Base-by-base conservation (phyloP, 495 filamentous ascomycete genomes). In the Pseudoneurospora amorphoporcata region DNA sequence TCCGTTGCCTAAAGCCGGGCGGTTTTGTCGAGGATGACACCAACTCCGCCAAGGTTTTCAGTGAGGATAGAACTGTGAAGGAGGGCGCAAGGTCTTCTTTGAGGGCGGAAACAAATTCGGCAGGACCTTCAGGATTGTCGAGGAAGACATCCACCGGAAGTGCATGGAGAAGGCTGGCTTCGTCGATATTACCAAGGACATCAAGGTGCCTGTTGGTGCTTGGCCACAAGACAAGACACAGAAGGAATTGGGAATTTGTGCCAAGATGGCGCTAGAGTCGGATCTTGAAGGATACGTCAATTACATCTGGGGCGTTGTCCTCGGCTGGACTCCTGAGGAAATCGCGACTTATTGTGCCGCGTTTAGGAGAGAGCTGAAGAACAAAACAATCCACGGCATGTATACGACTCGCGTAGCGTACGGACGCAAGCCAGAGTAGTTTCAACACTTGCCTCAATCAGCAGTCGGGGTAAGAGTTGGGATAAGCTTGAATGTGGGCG, bases 121-220 rank as follows among this genome's bases (percentile, higher is more conserved):
- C 7, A 71, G 71, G 42, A 40, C 40, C n/a, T 58, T 77, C 73
- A 35, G 74, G 29, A 69, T 76, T 2, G 42, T 76, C 3, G 47
- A 74, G 0, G 76, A 80, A 5, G 82, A 87, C 72, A 86, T 84
- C 76, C 80, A 87, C 68, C 83, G 84, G 37, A 86, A 86, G 43
- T 77, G 80, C 4, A 90, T 94, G 73, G 86, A 87, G 29, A 77
- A 78, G 17, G 83, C 89, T 1, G 84, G 92, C 71, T 87, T 86
- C 71, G 83, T 84, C 0, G 88, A 92, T 77, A 88, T 81, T 8
- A 68, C 71, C 7, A 69, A 70, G 9, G 75, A 75, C 39, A 73
- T 76, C 23, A 78, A 76, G 69, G 72, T 79, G 12, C 82, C 83
- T 8, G 70, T 83, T 23, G 85, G 85, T 10, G 74, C 78, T 5